Evolutionary conservation across 305 asterid species (phyloP).

Genomic region (Euphrasia arctica): DNA sequence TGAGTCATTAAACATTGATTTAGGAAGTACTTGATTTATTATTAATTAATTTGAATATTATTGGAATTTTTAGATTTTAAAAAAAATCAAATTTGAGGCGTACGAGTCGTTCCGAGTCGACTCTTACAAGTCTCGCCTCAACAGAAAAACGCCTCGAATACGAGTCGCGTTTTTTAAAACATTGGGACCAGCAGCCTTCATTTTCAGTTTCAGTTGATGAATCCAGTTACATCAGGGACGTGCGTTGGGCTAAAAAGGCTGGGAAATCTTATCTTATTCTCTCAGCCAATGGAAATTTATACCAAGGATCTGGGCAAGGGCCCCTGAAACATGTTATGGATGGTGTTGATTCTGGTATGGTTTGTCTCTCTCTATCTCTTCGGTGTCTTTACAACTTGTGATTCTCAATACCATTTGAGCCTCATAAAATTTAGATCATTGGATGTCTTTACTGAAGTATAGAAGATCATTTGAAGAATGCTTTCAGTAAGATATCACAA

Average conservation of each 20-base stretch:
- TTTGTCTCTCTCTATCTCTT: constrained; percentile 24
- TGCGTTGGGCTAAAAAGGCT: constrained; percentile 60
- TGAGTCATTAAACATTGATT: no score
- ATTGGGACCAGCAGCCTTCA: constrained; percentile 76
- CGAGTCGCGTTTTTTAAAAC: no score
- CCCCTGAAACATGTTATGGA: constrained; percentile 48
- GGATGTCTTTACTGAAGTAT: constrained; percentile 14
- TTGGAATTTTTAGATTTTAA: no score
- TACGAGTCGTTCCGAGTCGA: no score
- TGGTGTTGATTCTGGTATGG: constrained; percentile 77
- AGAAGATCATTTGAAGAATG: constrained; percentile 7
- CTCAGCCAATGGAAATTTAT: constrained; percentile 57
- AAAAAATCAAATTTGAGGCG: no score
- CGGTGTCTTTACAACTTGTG: constrained; percentile 8
- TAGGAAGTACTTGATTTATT: no score
- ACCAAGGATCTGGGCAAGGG: constrained; percentile 71
- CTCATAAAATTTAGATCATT: constrained; percentile 14
- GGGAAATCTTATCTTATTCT: constrained; percentile 64
- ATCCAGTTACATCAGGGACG: constrained; percentile 55
- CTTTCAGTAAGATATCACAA: constrained; percentile 13
- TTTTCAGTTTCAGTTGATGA: constrained; percentile 65
- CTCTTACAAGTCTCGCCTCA: no score
- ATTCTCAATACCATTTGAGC: constrained; percentile 12
- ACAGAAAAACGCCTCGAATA: no score
- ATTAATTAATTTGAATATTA: no score